Evolutionary conservation across 768 basidiomycete genomes (phyloP), one percentile per base, ranked within the genome.

Genomic region (Mycena capillaripes): DNA sequence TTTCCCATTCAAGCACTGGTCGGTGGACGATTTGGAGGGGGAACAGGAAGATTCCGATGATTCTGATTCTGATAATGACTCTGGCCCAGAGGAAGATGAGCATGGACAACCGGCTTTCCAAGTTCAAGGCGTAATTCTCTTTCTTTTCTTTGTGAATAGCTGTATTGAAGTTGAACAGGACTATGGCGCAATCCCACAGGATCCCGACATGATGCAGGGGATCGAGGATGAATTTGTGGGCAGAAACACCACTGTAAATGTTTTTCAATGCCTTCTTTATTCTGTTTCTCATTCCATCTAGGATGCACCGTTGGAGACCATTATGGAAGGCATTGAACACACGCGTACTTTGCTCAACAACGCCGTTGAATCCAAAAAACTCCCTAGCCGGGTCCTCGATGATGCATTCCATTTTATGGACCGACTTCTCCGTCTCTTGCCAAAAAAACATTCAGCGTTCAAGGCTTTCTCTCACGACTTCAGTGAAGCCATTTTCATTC

Each of bases 341-440:
- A 21, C 50, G 3, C 46, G 9, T 25, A n/a, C 17, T 23, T 14
- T n/a, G 21, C 16, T 40, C 8, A n/a, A 14, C 4, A 9, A 12
- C 17, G 42, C 10, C 4, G 42, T 42, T 19, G 42, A 19, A 48
- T 9, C 48, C 23, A 17, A 62, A 6, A 62, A 46, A 25, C 60
- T 64, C 9, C 62, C 62, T 3, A 52, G 29, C 3, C 62, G 36
- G 19, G 62, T 64, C 11, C 62, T 64, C 10, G 62, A 64, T 19
- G 62, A 64, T 64, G 62, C 62, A 7, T 64, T 64, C 16, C 50
- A 64, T 23, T 50, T n/a, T 23, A 25, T 67, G 66, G 66, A 67
- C 19, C 66, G 66, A 19, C 66, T 67, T 8, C 57, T 67, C 12
- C 57, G 66, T 0, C 66, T 67, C 30, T 16, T 67, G 19, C 59